Evolutionary conservation across 2,329 filamentous ascomycete genomes (phyloP), one percentile per base, ranked within the genome.

Genomic region (Curvularia lunata): DNA sequence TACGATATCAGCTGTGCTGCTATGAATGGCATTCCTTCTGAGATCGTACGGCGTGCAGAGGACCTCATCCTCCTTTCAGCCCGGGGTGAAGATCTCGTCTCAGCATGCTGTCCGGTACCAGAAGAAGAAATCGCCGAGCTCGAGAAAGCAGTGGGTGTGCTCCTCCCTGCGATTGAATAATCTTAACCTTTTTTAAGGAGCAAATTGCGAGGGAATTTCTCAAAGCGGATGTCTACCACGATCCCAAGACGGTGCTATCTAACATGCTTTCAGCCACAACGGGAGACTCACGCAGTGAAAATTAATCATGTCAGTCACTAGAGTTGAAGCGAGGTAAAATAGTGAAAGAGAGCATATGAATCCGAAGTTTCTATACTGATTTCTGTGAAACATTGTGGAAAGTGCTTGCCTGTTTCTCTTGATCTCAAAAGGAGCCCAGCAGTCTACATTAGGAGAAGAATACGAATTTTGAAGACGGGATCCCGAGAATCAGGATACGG

Each of bases 11-110:
- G 82, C 52, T 98, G 95, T 71, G 95, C 95, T 27, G 87, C 88
- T 3, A 85, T 96, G 75, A 97, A 96, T 68, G 93, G 93, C 1
- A 87, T 99, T 13, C 88, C 91, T 28, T 70, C 78, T 18, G 82
- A 84, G 5, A 85, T 98, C 9, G 84, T 97, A 6, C 80, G 88
- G 16, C 86, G 93, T 54, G 92, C 94, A 0, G 88, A 92, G 62
- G 84, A 88, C 7, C 82, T 99, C 34, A 86, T 89, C 21, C 75
- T 86, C 6, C 79, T 95, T 16, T 81, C 89, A 32, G 85, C 86
- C 16, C 85, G 83, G 49, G 91, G 92, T 6, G 90, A 94, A 69
- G 91, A 96, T 73, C 80, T 98, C 1, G 85, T 89, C 5, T 83
- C 86, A 28, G 85, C 87, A 19, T 97, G 91, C 75, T 86, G 90